phyloP scores from a whole-genome alignment of 768 basidiomycete species.

The Hygrophorus pudorinus region DNA sequence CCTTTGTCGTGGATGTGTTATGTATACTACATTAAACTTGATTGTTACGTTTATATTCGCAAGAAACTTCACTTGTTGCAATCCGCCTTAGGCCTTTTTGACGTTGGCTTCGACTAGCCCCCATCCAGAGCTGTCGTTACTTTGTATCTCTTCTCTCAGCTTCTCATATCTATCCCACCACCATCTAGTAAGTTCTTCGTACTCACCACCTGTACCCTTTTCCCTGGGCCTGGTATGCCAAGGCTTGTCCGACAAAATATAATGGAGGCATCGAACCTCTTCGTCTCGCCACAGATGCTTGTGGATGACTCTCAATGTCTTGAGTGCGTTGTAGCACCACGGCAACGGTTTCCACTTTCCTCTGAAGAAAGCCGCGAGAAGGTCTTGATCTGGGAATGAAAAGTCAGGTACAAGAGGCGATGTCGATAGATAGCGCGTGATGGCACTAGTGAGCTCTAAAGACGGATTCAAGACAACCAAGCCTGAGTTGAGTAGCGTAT shows the following conservation, averaged over 20 bases:
- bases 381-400: constrained; percentile 86
- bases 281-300: constrained; percentile 72
- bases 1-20: too few relatives aligned
- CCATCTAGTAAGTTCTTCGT: constrained; percentile 52
- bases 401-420: constrained; percentile 30
- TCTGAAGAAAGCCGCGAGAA: constrained; percentile 71
- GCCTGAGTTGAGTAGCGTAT: constrained; percentile 84
- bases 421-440: constrained; percentile 47
- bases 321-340: constrained; percentile 90
- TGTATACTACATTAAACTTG: too few relatives aligned
- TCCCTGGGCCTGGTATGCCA: constrained; percentile 49
- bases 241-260: constrained; percentile 80
- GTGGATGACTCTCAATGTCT: constrained; percentile 73
- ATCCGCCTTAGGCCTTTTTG: constrained; percentile 13
- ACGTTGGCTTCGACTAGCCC: constrained; percentile 42
- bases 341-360: constrained; percentile 71
- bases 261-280: constrained; percentile 80
- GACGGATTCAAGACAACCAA: constrained; percentile 82
- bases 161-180: constrained; percentile 70
- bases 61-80: not conserved
- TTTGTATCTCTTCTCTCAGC: constrained; percentile 33
- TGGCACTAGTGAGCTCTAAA: constrained; percentile 33
- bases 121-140: constrained; percentile 36
- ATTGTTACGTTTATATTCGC: too few relatives aligned
- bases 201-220: constrained; percentile 28